These are phyloP conservation scores for Salinomyces thailandicus DNA, from an alignment of 2,329 filamentous ascomycete species.

Conservation along the genomic window DNA sequence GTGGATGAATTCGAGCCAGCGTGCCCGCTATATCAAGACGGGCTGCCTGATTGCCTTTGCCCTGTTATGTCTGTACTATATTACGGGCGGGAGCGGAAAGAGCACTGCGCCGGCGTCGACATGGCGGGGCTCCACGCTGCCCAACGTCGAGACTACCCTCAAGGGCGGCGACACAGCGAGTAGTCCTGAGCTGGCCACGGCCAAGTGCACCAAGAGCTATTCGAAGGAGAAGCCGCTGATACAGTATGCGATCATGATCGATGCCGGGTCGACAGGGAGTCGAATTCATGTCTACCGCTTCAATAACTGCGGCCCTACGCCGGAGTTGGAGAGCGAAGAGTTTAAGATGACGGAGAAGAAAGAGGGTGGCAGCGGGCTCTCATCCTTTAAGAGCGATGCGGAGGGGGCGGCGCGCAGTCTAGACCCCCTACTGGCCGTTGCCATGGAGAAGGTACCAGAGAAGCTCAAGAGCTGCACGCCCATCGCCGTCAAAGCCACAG, in stretches of 20 bases:
- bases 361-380: slow-evolving; percentile 67
- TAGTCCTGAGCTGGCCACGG: slow-evolving; percentile 54
- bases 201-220: slow-evolving; percentile 71
- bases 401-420: slow-evolving; percentile 81
- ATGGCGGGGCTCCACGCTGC: background rate
- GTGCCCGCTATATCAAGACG: slow-evolving; percentile 51
- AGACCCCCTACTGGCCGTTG: slow-evolving; percentile 77
- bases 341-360: slow-evolving; percentile 90
- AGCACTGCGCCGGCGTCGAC: background rate
- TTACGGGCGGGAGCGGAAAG: slow-evolving; percentile 34
- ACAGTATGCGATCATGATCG: slow-evolving; percentile 97
- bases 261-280: slow-evolving; percentile 93
- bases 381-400: slow-evolving; percentile 76
- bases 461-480: slow-evolving; percentile 86
- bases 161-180: slow-evolving; percentile 33
- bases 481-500: slow-evolving; percentile 94
- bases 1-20: slow-evolving; percentile 53
- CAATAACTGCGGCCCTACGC: slow-evolving; percentile 95
- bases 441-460: slow-evolving; percentile 74
- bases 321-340: slow-evolving; percentile 81
- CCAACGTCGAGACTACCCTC: slow-evolving; percentile 13
- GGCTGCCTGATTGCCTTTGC: slow-evolving; percentile 50
- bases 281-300: slow-evolving; percentile 98
- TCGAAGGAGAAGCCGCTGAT: slow-evolving; percentile 86
- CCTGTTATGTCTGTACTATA: slow-evolving; percentile 47